phyloP scores from a whole-genome alignment of 495 filamentous ascomycete genomes.

The Pseudoneurospora amorphoporcata region DNA sequence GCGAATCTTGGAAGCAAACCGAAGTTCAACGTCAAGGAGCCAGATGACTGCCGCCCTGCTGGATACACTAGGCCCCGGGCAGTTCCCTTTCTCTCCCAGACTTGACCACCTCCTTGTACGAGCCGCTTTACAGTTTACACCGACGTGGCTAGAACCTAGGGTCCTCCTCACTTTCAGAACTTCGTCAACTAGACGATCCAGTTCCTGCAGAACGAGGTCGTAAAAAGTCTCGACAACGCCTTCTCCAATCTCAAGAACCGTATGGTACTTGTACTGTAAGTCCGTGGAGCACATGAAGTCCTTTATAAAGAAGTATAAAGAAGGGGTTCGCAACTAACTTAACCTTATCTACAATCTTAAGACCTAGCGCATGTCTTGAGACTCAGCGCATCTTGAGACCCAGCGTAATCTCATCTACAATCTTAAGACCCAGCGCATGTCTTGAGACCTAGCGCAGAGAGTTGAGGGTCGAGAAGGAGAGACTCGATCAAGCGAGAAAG shows the following conservation, averaged over 20 bases:
- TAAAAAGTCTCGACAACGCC: constrained; percentile 22
- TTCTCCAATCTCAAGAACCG: constrained; percentile 29
- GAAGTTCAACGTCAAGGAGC: constrained; percentile 26
- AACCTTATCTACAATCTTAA: constrained; percentile 27
- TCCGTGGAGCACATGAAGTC: constrained; percentile 20
- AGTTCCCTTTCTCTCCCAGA: neutral
- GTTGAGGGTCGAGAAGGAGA: constrained; percentile 28
- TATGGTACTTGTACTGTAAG: constrained; percentile 28
- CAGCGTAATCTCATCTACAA: constrained; percentile 21
- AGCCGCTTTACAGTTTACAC: constrained; percentile 27
- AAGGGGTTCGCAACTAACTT: constrained; percentile 19
- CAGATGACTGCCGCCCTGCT: neutral
- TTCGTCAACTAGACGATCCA: constrained; percentile 28
- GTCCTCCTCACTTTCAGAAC: constrained; percentile 14
- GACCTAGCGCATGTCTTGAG: constrained; percentile 27
- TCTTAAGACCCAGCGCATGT: constrained; percentile 29
- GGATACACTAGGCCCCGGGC: neutral
- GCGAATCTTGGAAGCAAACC: constrained; percentile 29
- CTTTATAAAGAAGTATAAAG: constrained; percentile 23
- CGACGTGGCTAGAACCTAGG: constrained; percentile 29
- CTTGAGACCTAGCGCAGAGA: constrained; percentile 28
- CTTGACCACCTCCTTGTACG: constrained; percentile 8
- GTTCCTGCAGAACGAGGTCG: constrained; percentile 20
- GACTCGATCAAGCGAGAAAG: constrained; percentile 30
- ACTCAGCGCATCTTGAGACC: constrained; percentile 25